Conservation (phyloP, 768 basidiomycete genomes). For the Trametes cingulata region DNA sequence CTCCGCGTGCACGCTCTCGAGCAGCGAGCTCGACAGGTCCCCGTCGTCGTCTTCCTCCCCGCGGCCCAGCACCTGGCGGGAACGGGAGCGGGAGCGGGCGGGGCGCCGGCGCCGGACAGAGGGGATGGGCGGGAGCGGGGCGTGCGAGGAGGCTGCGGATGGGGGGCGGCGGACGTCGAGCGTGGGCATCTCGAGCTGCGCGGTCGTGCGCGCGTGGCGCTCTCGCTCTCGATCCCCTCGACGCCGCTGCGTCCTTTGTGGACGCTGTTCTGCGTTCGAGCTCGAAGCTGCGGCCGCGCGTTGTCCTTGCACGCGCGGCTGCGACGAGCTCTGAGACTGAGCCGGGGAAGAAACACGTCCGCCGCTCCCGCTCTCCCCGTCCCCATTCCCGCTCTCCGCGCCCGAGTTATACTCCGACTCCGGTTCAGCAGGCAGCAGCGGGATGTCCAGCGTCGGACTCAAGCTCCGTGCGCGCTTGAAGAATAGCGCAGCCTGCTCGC, state of each 20-base stretch:
- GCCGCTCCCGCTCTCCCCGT: neutral
- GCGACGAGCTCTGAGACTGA: neutral
- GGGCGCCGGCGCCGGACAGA: constrained; percentile 26
- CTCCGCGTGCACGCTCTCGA: constrained; percentile 47
- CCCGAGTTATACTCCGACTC: constrained; percentile 25
- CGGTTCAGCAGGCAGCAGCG: constrained; percentile 55
- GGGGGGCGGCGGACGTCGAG: constrained; percentile 46
- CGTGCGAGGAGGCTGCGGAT: constrained; percentile 22
- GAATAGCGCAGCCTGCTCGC: constrained; percentile 66
- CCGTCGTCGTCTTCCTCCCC: constrained; percentile 43
- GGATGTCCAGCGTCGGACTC: constrained; percentile 67
- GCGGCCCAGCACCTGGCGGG: neutral
- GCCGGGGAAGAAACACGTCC: neutral
- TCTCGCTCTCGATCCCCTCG: neutral
- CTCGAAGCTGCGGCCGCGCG: too few species aligned
- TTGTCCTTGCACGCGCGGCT: neutral
- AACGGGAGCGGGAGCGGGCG: constrained; percentile 8
- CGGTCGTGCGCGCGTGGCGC: constrained; percentile 1
- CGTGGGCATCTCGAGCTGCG: constrained; percentile 62
- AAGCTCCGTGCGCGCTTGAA: constrained; percentile 70
- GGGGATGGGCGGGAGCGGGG: constrained; percentile 20
- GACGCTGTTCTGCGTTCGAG: too few species aligned
- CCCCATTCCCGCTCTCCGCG: constrained; percentile 18
- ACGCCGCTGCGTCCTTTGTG: neutral
- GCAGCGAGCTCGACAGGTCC: constrained; percentile 45